Conservation (phyloP, 1,284 basidiomycete genomes). For the Pseudozyma sp. region DNA sequence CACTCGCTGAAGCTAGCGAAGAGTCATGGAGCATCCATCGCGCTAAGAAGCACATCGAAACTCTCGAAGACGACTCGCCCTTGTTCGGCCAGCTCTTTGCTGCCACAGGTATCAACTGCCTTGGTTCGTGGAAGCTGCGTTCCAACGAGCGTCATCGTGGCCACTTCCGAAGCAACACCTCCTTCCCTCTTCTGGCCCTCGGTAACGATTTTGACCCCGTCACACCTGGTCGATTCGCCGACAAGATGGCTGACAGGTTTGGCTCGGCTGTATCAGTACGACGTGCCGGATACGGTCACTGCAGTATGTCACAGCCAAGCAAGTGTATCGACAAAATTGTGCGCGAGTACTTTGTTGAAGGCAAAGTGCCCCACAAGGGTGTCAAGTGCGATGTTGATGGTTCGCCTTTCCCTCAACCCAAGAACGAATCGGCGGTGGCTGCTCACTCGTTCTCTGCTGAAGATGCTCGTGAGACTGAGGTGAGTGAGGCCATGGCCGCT, state of each 20-base stretch:
- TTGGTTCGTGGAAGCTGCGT: constrained; percentile 43
- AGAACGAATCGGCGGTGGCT: constrained; percentile 11
- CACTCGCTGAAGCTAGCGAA: constrained; percentile 11
- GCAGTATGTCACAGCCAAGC: constrained; percentile 43
- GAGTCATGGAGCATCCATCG: constrained; percentile 35
- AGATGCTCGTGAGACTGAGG: constrained; percentile 18
- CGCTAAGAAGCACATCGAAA: constrained; percentile 28
- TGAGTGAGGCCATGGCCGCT: constrained; percentile 32
- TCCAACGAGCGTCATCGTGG: constrained; percentile 50
- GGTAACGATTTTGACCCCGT: constrained; percentile 59
- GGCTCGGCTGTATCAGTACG: constrained; percentile 40
- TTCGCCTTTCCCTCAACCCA: constrained; percentile 38
- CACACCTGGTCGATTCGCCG: constrained; percentile 46
- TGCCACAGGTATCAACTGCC: constrained; percentile 27
- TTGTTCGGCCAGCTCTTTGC: constrained; percentile 50
- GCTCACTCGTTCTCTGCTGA: constrained; percentile 15
- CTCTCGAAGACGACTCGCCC: constrained; percentile 37
- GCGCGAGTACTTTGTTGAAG: constrained; percentile 51
- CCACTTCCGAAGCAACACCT: constrained; percentile 44
- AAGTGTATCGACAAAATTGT: constrained; percentile 52
- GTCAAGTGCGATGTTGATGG: constrained; percentile 41
- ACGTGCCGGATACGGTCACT: constrained; percentile 51
- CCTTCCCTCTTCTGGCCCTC: constrained; percentile 48
- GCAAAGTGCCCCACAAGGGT: constrained; percentile 45
- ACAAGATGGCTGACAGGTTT: constrained; percentile 47